These are phyloP conservation scores for Solanum clarkiae DNA, from an alignment of 257 asterid species.

Conservation along the genomic window DNA sequence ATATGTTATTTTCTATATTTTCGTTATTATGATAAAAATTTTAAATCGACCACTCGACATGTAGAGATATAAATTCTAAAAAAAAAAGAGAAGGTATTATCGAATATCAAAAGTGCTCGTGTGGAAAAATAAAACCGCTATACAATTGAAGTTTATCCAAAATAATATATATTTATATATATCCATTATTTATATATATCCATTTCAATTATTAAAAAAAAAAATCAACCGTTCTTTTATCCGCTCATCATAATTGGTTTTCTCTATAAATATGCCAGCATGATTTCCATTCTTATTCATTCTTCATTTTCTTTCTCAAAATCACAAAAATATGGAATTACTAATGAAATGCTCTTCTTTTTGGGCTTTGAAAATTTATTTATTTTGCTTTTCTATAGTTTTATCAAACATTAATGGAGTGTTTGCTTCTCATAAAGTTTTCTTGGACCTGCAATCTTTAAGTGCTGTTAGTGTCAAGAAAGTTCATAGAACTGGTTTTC, in stretches of 20 bases:
- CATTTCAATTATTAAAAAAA: background rate
- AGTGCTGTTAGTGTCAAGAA: background rate
- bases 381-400: background rate
- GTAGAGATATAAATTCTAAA: background rate
- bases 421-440: slow-evolving; percentile 16
- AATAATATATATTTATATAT: background rate
- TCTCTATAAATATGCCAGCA: background rate
- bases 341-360: background rate
- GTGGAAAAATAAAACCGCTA: background rate
- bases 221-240: background rate
- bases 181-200: background rate
- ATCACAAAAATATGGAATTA: background rate
- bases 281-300: background rate
- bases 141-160: background rate
- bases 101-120: background rate
- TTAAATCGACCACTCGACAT: accelerated
- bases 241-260: background rate
- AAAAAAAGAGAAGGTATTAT: background rate
- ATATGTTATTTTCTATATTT: no score
- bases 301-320: background rate
- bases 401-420: background rate
- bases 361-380: background rate
- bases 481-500: slow-evolving; percentile 18
- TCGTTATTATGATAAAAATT: no score
- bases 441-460: background rate